Conservation (phyloP, 2,329 filamentous ascomycete genomes). For the Beauveria australis region DNA sequence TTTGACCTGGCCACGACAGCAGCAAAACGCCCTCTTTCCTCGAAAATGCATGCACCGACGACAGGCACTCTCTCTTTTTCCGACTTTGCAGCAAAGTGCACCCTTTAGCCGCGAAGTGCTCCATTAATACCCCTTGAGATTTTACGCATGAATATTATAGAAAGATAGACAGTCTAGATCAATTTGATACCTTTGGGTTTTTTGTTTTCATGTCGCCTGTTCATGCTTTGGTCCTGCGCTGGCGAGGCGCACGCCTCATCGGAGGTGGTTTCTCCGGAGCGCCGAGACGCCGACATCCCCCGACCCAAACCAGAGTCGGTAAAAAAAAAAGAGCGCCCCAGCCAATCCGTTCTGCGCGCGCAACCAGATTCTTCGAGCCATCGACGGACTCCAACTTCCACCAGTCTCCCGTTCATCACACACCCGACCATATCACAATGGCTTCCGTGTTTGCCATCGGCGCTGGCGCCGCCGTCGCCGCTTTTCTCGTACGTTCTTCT, state of each 20-base stretch:
- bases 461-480: slow-evolving; percentile 41
- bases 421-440: slow-evolving; percentile 21
- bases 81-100: too few species aligned
- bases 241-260: not conserved
- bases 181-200: too few species aligned
- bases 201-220: too few species aligned
- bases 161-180: too few species aligned
- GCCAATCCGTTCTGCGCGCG: not conserved
- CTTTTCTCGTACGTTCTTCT: slow-evolving; percentile 37
- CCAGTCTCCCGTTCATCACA: not conserved
- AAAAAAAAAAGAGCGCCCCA: slow-evolving; percentile 2
- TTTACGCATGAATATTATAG: too few species aligned
- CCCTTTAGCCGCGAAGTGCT: too few species aligned
- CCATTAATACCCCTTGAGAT: too few species aligned
- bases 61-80: too few species aligned
- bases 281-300: slow-evolving; percentile 3
- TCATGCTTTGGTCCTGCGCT: not conserved
- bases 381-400: not conserved
- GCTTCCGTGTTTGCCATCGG: slow-evolving; percentile 38
- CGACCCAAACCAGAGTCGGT: not conserved
- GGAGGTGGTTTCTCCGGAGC: slow-evolving; percentile 6
- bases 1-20: not conserved
- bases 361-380: not conserved
- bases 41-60: too few species aligned
- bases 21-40: not conserved